Evolutionary conservation across 345 rosid species (phyloP), one percentile per base, ranked within the genome.

Genomic region (Trapa bicornis): DNA sequence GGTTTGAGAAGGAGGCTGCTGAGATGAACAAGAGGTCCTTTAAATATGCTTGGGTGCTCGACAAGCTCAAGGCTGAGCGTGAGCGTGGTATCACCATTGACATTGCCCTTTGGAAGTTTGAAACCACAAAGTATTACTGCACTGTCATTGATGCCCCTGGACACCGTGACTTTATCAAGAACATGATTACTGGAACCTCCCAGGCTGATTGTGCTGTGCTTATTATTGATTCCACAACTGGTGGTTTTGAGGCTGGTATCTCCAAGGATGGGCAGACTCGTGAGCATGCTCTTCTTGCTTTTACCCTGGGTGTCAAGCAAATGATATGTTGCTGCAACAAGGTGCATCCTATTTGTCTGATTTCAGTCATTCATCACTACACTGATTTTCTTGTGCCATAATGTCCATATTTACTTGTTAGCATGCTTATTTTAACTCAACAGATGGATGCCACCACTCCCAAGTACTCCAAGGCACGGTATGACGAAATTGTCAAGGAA

Each of bases 21-120:
- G 90, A 85, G 87, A 87, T 85, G 94, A 87, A 87, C 83, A 87
- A 87, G 80, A 80, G 94, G 73, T 87, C 95, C 6, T 88, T 88
- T 85, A 86, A 86, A 83, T 86, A 88, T 0, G 95, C 95, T 0
- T 88, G 95, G 95, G 95, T 88, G 74, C 91, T 91, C 17, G 97
- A 91, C 87, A 91, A 91, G 81, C 91, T 88, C 45, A 91, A 88
- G 88, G 96, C 97, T 0, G 96, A 88, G 88, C 96, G 97, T 12
- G 93, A 91, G 70, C 93, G 93, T 77, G 96, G 93, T 76, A 91
- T 91, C 17, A 91, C 97, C 67, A 91, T 89, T 67, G 96, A 87
- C 61, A 88, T 90, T 78, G 97, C 97, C 53, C 68, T 90, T 64
- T 88, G 97, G 95, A 90, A 90, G 72, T 90, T 90, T 0, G 97